These are phyloP conservation scores for Botrytis fabae DNA, from an alignment of 2,329 filamentous ascomycete genomes.

Conservation along the genomic window DNA sequence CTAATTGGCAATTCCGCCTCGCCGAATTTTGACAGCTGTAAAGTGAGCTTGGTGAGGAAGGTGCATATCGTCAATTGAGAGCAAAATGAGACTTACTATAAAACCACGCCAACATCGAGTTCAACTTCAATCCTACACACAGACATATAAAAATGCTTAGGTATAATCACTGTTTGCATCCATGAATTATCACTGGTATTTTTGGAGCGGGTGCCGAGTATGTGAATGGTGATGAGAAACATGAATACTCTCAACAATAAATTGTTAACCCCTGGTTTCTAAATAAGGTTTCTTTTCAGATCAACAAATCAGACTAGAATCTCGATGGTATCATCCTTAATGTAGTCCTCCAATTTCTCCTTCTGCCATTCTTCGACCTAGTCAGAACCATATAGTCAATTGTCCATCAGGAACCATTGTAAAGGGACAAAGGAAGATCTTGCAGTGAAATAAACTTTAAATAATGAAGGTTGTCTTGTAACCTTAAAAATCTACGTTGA, in stretches of 20 bases:
- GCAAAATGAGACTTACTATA: not conserved
- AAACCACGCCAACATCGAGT: not conserved
- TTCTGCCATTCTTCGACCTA: not conserved
- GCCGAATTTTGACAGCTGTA: conserved; percentile 16
- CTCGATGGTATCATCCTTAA: not conserved
- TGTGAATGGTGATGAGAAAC: not conserved
- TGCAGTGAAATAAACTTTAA: too few relatives aligned
- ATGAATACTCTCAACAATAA: not conserved
- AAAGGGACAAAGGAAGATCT: not conserved
- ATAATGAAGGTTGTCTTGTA: too few relatives aligned
- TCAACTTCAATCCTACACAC: not conserved
- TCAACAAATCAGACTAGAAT: not conserved
- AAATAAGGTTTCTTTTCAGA: not conserved
- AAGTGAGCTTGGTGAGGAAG: conserved; percentile 1
- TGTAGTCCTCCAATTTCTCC: not conserved
- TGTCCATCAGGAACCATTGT: not conserved
- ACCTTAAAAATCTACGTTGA: too few relatives aligned
- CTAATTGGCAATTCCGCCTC: conserved; percentile 26
- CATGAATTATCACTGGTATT: not conserved
- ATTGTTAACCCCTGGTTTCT: not conserved
- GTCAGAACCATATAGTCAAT: not conserved
- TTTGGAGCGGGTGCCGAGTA: too few relatives aligned
- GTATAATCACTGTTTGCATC: not conserved
- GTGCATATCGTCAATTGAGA: not conserved
- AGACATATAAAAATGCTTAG: not conserved